Evolutionary conservation across 768 basidiomycete species (phyloP).

Genomic region (Leccinum variicolor): DNA sequence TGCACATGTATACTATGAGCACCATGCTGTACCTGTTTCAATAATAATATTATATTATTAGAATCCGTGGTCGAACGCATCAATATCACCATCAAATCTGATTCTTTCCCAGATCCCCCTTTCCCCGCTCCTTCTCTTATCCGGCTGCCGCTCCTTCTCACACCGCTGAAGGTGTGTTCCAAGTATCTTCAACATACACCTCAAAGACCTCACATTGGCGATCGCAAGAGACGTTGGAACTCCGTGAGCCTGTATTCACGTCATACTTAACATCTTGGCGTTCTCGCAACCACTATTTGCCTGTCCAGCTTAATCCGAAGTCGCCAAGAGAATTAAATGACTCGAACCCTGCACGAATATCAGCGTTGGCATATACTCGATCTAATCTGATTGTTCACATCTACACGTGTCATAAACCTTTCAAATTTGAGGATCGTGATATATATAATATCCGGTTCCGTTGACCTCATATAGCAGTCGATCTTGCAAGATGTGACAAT

Average conservation of each 20-base stretch:
- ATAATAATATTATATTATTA: neutral
- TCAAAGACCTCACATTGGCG: neutral
- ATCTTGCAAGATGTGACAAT: neutral
- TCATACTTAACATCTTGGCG: neutral
- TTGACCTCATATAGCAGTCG: neutral
- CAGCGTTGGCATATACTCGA: neutral
- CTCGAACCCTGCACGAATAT: neutral
- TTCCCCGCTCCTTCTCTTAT: neutral
- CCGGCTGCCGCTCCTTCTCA: neutral
- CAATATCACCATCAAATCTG: neutral
- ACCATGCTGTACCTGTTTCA: neutral
- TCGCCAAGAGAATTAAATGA: neutral
- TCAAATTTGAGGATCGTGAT: no score
- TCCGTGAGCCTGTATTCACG: neutral
- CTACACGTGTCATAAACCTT: neutral
- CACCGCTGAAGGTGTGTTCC: neutral
- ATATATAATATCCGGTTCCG: no score
- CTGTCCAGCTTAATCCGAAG: neutral
- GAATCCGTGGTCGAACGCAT: neutral
- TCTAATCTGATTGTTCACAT: neutral
- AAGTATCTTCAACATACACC: neutral
- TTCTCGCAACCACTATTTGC: neutral
- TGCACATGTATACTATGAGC: conserved; percentile 2
- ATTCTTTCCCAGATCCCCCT: neutral
- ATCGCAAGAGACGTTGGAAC: neutral